Base-by-base conservation (phyloP, 2,329 filamentous ascomycete genomes). In the Neofusicoccum umdonicola region DNA sequence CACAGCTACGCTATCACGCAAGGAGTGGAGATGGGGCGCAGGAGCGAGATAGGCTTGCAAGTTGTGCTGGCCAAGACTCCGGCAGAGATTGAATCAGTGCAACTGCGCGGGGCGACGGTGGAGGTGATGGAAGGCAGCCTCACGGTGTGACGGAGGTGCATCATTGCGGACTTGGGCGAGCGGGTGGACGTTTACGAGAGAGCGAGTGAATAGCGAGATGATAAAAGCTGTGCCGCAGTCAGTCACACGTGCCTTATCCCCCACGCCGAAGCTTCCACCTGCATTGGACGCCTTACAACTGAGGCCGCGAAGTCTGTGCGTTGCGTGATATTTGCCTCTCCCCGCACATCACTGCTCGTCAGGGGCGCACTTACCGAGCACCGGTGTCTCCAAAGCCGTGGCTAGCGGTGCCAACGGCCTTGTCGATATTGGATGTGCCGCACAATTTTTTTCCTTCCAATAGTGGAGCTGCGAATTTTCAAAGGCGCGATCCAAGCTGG, bases 1-100 rank as follows among this genome's bases (percentile, higher is more conserved):
- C 70, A 74, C 66, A 72, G 71, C 65, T 84, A 76, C 67, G 74
- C 73, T 34, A 78, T 84, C 62, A 75, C 76, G 64, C 82, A 85
- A 71, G 82, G 82, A 11, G 77, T 82, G 13, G 83, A 84, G 73
- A 84, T 84, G 78, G 82, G 81, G 31, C 76, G 82, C 68, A 73
- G 71, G 69, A 84, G 82, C 70, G 78, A 82, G 22, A 81, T 84
- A 68, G 76, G 77, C 48, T 76, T 84, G 34, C 76, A 77, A 42
- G 78, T 85, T 52, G 74, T 73, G 62, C 68, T 83, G 71, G 72
- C 74, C 61, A 69, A 75, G 58, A 31, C 51, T 15, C 67, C 69
- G 22, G 69, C 73, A n/a, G 69, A 71, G 3, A 74, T 83, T 19
- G 73, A 78, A 65, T 74, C 71, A 44, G 69, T 83, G n/a, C 74